These are phyloP conservation scores for Venturia nashicola DNA, from an alignment of 2,329 filamentous ascomycete genomes.

Conservation along the genomic window DNA sequence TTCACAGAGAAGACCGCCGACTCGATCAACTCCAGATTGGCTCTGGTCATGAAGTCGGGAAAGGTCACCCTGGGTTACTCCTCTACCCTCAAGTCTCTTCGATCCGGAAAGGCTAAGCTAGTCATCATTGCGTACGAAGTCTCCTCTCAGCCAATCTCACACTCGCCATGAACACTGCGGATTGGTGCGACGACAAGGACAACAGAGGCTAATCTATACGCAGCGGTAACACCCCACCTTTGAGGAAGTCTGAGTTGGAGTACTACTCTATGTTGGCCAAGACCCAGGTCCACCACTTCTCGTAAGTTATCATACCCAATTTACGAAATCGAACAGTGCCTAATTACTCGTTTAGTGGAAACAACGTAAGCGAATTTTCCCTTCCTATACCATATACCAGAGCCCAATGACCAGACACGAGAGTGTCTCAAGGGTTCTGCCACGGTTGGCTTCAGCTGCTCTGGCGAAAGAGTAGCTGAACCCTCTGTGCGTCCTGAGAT, in stretches of 20 bases:
- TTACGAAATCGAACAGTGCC: neutral
- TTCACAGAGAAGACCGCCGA: conserved; percentile 61
- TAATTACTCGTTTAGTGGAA: conserved; percentile 39
- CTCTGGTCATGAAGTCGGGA: conserved; percentile 57
- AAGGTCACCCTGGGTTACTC: conserved; percentile 67
- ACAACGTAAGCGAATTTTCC: conserved; percentile 70
- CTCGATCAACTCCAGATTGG: conserved; percentile 60
- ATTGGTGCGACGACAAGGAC: neutral
- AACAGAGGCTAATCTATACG: neutral
- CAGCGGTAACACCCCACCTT: conserved; percentile 90
- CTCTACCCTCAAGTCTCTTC: conserved; percentile 78
- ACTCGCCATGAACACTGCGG: conserved; percentile 16
- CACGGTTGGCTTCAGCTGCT: conserved; percentile 17
- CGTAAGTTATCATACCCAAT: conserved; percentile 15
- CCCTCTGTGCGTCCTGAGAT: conserved; percentile 55
- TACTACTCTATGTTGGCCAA: conserved; percentile 93
- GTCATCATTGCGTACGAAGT: conserved; percentile 55
- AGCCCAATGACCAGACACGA: conserved; percentile 15
- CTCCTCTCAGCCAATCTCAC: neutral
- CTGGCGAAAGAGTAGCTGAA: neutral
- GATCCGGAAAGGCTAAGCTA: conserved; percentile 95
- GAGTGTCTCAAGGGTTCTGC: conserved; percentile 26
- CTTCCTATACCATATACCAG: conserved; percentile 1
- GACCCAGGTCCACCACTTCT: conserved; percentile 94
- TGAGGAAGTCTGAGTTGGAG: conserved; percentile 95